Conservation (phyloP, 352 stramenopile genomes). For the Phytophthora fragariae region DNA sequence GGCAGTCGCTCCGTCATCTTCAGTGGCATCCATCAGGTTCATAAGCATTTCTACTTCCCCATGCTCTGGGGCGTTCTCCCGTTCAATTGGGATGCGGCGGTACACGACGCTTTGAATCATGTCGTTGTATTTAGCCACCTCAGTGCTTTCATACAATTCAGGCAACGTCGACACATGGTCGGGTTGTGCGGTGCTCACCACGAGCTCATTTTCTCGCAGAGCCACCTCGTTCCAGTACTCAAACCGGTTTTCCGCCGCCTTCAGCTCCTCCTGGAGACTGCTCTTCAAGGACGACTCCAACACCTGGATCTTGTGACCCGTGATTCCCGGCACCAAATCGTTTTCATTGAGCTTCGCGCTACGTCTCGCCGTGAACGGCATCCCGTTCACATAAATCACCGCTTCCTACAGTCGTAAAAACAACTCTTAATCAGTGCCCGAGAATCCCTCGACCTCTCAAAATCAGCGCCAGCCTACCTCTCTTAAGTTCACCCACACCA, state of each 20-base stretch:
- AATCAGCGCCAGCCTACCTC: slow-evolving; percentile 44
- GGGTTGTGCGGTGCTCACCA: slow-evolving; percentile 47
- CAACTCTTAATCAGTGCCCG: neutral
- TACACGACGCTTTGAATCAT: slow-evolving; percentile 67
- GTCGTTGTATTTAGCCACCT: slow-evolving; percentile 40
- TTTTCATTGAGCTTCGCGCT: slow-evolving; percentile 87
- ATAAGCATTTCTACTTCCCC: slow-evolving; percentile 74
- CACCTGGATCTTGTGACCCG: slow-evolving; percentile 82
- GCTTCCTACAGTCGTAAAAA: slow-evolving; percentile 54
- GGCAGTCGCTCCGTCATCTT: slow-evolving; percentile 55
- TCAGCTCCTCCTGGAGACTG: slow-evolving; percentile 78
- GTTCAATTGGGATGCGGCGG: slow-evolving; percentile 78
- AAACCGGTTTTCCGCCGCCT: slow-evolving; percentile 51
- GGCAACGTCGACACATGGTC: slow-evolving; percentile 65
- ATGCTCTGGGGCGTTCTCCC: slow-evolving; percentile 85
- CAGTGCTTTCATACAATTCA: slow-evolving; percentile 66
- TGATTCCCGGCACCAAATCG: slow-evolving; percentile 83
- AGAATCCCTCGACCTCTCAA: neutral
- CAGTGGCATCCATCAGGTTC: slow-evolving; percentile 55
- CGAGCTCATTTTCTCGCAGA: slow-evolving; percentile 72
- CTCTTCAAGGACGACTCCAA: slow-evolving; percentile 85
- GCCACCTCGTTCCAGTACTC: slow-evolving; percentile 86
- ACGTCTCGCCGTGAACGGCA: slow-evolving; percentile 72
- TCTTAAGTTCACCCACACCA: slow-evolving; percentile 87
- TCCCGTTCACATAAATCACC: slow-evolving; percentile 84